These are phyloP conservation scores for Gossypium lobatum DNA, from an alignment of 441 rosid species.

Conservation along the genomic window DNA sequence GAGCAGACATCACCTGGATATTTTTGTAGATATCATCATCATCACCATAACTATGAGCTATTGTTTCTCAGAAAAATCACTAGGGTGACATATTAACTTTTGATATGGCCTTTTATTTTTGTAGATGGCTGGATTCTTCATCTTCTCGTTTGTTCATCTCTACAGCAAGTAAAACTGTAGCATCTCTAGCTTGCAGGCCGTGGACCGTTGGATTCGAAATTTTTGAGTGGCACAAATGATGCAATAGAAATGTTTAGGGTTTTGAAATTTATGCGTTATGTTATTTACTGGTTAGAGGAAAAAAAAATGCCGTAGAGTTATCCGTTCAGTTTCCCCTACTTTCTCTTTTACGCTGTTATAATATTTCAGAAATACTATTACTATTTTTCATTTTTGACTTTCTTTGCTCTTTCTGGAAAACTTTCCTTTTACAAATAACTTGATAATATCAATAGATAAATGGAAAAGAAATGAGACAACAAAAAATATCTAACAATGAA, in stretches of 20 bases:
- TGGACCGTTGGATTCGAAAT: neutral
- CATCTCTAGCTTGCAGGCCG: neutral
- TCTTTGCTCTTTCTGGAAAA: neutral
- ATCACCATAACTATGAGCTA: neutral
- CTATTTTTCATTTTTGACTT: neutral
- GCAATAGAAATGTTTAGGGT: neutral
- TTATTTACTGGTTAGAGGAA: neutral
- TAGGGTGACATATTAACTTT: neutral
- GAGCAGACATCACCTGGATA: too few relatives aligned
- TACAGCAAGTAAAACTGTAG: slow-evolving; percentile 30
- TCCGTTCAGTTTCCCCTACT: neutral
- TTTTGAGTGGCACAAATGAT: neutral
- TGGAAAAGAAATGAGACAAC: neutral
- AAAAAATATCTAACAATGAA: too few relatives aligned
- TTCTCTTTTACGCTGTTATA: neutral
- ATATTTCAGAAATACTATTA: neutral
- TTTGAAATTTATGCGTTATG: neutral
- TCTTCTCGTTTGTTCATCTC: slow-evolving; percentile 37
- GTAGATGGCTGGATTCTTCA: slow-evolving; percentile 45
- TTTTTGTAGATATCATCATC: neutral
- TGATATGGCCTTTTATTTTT: neutral
- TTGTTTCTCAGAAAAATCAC: neutral
- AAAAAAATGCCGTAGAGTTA: neutral
- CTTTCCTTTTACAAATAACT: neutral
- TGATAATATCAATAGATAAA: neutral